Percentiles rank a stretch among this genome's conserved stretches.
Evolutionary conservation across 148 eudicot genomes (phyloP).

Genomic region (Silene latifolia): DNA sequence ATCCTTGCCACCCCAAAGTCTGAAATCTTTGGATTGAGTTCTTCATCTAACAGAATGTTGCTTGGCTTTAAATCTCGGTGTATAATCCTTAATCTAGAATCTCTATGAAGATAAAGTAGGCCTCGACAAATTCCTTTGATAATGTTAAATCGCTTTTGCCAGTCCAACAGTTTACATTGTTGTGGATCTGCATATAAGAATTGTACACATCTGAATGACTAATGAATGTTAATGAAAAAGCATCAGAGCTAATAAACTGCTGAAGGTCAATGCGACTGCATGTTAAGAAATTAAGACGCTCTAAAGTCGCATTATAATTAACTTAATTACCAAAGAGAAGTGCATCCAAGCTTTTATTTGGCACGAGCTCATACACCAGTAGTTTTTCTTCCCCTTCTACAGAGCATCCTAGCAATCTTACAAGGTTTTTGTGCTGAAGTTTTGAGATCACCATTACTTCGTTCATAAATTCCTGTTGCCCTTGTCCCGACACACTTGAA

Average conservation of each 20-base stretch:
- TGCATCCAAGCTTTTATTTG: slow-evolving; percentile 43
- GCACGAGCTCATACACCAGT: slow-evolving; percentile 39
- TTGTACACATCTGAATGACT: too few species aligned
- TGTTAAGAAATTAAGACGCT: too few species aligned
- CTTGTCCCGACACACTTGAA: slow-evolving; percentile 44
- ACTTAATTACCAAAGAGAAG: slow-evolving; percentile 34
- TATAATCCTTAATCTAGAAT: slow-evolving; percentile 48
- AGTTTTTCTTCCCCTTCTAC: slow-evolving; percentile 35
- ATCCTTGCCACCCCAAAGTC: slow-evolving; percentile 64
- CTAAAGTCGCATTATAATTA: too few species aligned
- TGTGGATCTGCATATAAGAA: slow-evolving; percentile 6
- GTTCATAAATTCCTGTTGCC: slow-evolving; percentile 40
- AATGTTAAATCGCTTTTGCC: slow-evolving; percentile 40
- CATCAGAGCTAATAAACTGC: too few species aligned
- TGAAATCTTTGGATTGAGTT: slow-evolving; percentile 46
- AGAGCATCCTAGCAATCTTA: slow-evolving; percentile 36
- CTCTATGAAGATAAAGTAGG: slow-evolving; percentile 52
- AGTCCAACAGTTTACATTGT: slow-evolving; percentile 24
- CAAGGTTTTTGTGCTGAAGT: slow-evolving; percentile 47
- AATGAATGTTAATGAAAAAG: too few species aligned
- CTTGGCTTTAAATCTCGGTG: slow-evolving; percentile 52
- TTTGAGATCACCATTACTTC: slow-evolving; percentile 41
- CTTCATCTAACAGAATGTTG: slow-evolving; percentile 45
- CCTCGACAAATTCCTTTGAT: slow-evolving; percentile 61
- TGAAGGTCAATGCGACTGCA: too few species aligned